Percentiles rank a stretch among this genome's conserved stretches.
Evolutionary conservation across 257 asterid species (phyloP).

Genomic region (Solanum verrucosum): DNA sequence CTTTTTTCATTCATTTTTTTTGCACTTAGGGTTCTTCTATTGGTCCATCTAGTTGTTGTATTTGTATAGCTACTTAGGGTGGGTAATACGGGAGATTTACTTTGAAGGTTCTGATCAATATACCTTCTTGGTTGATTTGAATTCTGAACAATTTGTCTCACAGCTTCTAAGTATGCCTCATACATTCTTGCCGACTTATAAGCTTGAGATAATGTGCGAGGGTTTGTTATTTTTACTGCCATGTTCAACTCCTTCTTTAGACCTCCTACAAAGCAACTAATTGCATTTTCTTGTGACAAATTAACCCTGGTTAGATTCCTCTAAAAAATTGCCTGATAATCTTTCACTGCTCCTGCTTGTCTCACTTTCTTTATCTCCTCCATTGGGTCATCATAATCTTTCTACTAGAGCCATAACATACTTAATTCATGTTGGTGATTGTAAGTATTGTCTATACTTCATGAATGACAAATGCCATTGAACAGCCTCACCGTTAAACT

Average conservation of each 20-base stretch:
- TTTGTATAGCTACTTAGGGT: neutral
- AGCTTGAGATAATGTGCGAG: too few relatives aligned
- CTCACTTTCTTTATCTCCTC: too few relatives aligned
- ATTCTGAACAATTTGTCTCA: neutral
- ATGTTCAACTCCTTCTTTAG: neutral
- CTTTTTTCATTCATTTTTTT: neutral
- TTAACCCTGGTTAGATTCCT: neutral
- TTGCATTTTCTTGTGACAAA: neutral
- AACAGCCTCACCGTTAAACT: too few relatives aligned
- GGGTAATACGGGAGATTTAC: neutral
- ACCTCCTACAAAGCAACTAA: neutral
- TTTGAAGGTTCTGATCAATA: neutral
- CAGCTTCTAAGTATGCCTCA: neutral
- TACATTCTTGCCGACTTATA: too few relatives aligned
- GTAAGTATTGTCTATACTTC: too few relatives aligned
- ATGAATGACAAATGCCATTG: too few relatives aligned
- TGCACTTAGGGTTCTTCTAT: neutral
- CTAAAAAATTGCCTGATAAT: too few relatives aligned
- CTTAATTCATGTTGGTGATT: too few relatives aligned
- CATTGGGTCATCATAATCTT: too few relatives aligned
- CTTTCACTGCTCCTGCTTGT: neutral
- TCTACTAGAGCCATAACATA: too few relatives aligned
- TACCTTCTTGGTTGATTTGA: neutral
- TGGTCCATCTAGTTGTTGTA: neutral
- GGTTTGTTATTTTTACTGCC: too few relatives aligned